phyloP scores from a whole-genome alignment of 768 basidiomycete species.

The Calocera viscosa region DNA sequence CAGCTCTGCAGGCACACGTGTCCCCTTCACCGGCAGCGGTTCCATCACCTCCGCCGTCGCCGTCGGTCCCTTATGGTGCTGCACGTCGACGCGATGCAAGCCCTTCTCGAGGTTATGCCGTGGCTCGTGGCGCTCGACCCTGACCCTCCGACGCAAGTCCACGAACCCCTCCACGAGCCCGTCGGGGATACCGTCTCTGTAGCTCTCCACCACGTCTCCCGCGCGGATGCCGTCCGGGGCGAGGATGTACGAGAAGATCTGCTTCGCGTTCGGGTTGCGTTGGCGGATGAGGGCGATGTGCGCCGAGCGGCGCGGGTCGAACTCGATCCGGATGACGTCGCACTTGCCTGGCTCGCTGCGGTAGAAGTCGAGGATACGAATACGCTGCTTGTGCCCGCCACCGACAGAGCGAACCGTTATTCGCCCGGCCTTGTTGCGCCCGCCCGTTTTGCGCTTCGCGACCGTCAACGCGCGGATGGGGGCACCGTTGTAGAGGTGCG shows the following conservation, averaged over 20 bases:
- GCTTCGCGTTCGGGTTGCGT: slow-evolving; percentile 40
- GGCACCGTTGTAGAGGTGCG: slow-evolving; percentile 73
- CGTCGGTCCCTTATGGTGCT: background rate
- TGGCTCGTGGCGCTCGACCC: background rate
- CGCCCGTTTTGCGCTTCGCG: slow-evolving; percentile 72
- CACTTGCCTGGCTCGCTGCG: slow-evolving; percentile 67
- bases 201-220: slow-evolving; percentile 79
- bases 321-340: slow-evolving; percentile 89
- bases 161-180: slow-evolving; percentile 49
- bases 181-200: slow-evolving; percentile 66
- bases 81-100: background rate
- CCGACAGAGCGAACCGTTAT: slow-evolving; percentile 84
- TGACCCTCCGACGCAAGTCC: slow-evolving; percentile 15
- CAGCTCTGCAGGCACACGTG: background rate
- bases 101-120: background rate
- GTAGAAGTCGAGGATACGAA: slow-evolving; percentile 76
- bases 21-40: background rate
- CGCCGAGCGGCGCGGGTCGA: slow-evolving; percentile 85
- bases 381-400: slow-evolving; percentile 79
- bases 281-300: slow-evolving; percentile 84
- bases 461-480: slow-evolving; percentile 74
- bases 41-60: background rate
- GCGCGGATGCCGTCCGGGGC: slow-evolving; percentile 82
- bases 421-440: slow-evolving; percentile 66
- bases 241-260: slow-evolving; percentile 75